Base-by-base conservation (phyloP, 2,329 filamentous ascomycete genomes). In the Penicillium freii region DNA sequence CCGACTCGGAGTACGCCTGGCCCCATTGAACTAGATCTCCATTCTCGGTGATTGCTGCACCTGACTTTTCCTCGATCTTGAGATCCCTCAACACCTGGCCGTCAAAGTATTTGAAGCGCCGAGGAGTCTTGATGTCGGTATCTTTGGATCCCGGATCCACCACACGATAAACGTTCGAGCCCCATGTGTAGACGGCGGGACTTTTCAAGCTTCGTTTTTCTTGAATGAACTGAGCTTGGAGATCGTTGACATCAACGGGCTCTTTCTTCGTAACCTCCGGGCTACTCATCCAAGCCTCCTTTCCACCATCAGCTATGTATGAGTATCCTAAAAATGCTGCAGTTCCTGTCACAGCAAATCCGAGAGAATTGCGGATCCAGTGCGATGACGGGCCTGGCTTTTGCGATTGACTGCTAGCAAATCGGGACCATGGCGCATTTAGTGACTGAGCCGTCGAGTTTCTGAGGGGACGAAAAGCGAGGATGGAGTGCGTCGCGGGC, bases 11-110 rank as follows among this genome's bases (percentile, higher is more conserved):
- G 71, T 88, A 97, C 4, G 82, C 90, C 4, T 82, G 81, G 1
- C 94, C 94, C 94, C 94, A 99, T 77, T 97, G 92, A 13, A 97
- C 80, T 44, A 99, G 74, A 71, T 97, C 89, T 4, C 94, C 94
- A 61, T 88, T 87, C 71, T 97, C 92, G 5, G 87, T 88, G 40
- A 97, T 87, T 10, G 94, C 94, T 4, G 87, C 93, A 9, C 91
- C 94, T 71, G 95, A 92, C 40, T 85, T 84, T 53, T 85, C 82
- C 58, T 92, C 90, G 49, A 97, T 77, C 77, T 96, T 96, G 62
- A 97, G 80, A 71, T 97, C 94, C 48, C 93, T 84, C 42, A 99
- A 79, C 17, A 97, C 75, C 73, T 91, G 85, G 31, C 88, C 89
- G 69, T 97, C 87, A 69, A 99, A 97, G 74, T 87, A 94, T 0